Evolutionary conservation across 139 green algal species (phyloP), one percentile per base, ranked within the genome.

Genomic region (Diplosphaera chodatii): DNA sequence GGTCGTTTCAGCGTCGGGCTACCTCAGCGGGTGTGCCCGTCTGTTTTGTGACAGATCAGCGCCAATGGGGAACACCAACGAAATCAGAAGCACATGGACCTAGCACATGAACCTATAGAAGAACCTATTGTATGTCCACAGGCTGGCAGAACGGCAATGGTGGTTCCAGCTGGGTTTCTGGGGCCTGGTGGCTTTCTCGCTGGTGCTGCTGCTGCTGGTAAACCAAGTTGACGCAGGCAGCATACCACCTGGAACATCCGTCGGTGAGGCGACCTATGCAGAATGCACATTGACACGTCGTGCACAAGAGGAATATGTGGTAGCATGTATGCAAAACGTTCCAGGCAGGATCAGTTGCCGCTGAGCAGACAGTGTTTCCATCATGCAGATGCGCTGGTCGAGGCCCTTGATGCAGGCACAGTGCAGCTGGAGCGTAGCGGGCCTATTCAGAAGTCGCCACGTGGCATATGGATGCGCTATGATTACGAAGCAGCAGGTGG

Each of bases 11-110:
- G 48, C 48, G 13, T n/a, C 13, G 13, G 48, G 48, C 48, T 59
- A 59, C 48, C 48, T 59, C 48, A 59, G 48, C 48, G 48, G 48
- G 48, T 59, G 48, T n/a, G n/a, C n/a, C n/a, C n/a, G n/a, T n/a
- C 48, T 48, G 37, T 10, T 48, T 48, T 48, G 37, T 6, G n/a
- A n/a, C n/a, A n/a, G n/a, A n/a, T n/a, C n/a, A n/a, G n/a, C n/a
- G n/a, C n/a, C n/a, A n/a, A n/a, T n/a, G n/a, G n/a, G n/a, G n/a
- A n/a, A n/a, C n/a, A n/a, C n/a, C n/a, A n/a, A n/a, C n/a, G n/a
- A n/a, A n/a, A n/a, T n/a, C n/a, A n/a, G n/a, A n/a, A n/a, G n/a
- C n/a, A n/a, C n/a, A n/a, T n/a, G n/a, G n/a, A n/a, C n/a, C n/a
- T n/a, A n/a, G 37, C 37, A 23, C 18, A 23, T 27, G 13, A 59